Evolutionary conservation across 192 early-diverging fungal species (phyloP), one percentile per base, ranked within the genome.

Genomic region (Coemansia sp.): DNA sequence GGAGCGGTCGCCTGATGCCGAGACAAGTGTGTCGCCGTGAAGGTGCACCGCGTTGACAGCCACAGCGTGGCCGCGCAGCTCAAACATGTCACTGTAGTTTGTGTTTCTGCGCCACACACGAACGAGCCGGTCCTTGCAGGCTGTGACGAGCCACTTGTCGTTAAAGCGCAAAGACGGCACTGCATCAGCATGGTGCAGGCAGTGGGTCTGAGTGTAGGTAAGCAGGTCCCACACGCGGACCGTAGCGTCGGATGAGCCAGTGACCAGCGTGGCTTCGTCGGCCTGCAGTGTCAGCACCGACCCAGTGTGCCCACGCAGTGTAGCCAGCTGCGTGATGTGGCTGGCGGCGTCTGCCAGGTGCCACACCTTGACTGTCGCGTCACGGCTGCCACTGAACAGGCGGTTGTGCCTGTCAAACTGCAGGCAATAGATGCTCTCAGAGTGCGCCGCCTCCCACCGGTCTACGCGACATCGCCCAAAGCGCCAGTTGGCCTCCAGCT

Each of bases 241-340:
- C 9, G 83, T 85, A 9, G 82, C 66, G 63, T 93, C 92, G 14
- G 86, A 86, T 42, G 89, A 90, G 6, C 91, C 92, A 16, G 88
- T 91, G 10, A 90, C 67, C 45, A 93, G 85, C 57, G 73, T 76
- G 12, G 68, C 21, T 14, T 82, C 85, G 55, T 94, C 85, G 43
- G 87, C 94, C 57, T 96, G 94, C 18, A 97, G 79, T 61, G 94
- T 96, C 45, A 96, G 79, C 9, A 97, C 95, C 33, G 90, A 92
- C 9, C 86, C 92, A 2, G 59, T 57, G 72, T 97, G 95, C 12
- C 88, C 89, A 6, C 36, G 39, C 47, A 93, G 85, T 3, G 92
- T 92, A 28, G 80, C 72, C 23, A 84, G 68, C 34, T 59, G 75
- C 50, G 67, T 69, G 33, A 66, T 68, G 34, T 67, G 69, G 58